Evolutionary conservation across 2,329 filamentous ascomycete species (phyloP), one percentile per base, ranked within the genome.

Genomic region (Diaporthe eres): DNA sequence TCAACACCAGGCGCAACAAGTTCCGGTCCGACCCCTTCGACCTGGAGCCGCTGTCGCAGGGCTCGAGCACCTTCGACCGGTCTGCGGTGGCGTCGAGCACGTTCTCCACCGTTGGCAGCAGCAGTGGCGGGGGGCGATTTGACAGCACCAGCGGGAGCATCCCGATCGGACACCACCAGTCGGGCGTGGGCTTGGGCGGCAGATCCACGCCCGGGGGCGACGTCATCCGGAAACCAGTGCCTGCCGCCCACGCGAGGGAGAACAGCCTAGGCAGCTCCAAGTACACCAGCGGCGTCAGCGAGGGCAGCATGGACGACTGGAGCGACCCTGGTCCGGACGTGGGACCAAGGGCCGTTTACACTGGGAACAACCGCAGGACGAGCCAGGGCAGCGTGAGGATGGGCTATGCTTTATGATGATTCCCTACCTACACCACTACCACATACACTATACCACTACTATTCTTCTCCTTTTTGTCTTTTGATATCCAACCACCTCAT

Each of bases 21-120:
- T 90, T 91, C 81, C 89, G 90, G 60, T 92, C 90, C 2, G 91
- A 93, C 78, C 91, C 90, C 2, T 93, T 93, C 79, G 91, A 93
- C 78, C 85, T 93, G n/a, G 91, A 93, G 80, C 82, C 86, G 58
- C 85, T 89, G 47, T 85, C 90, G 79, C 82, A 89, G 9, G 37
- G 73, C 47, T 22, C 72, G 28, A 13, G 31, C 31, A 39, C 53
- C 7, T 58, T 49, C 28, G 79, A 79, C 60, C 79, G 81, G 44
- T 79, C 80, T 22, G 79, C 79, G 63, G 80, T 80, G 65, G 81
- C 83, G 3, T 80, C 81, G 75, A 80, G 80, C 75, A 81, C 78
- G 70, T 78, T 78, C 77, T 81, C 80, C 76, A 80, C 79, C 10
- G 79, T 78, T 15, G 80, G 80, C 51, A 76, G 77, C 39, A 77